These are phyloP conservation scores for Leccinum longicurvipes DNA, from an alignment of 768 basidiomycete species.

Conservation along the genomic window DNA sequence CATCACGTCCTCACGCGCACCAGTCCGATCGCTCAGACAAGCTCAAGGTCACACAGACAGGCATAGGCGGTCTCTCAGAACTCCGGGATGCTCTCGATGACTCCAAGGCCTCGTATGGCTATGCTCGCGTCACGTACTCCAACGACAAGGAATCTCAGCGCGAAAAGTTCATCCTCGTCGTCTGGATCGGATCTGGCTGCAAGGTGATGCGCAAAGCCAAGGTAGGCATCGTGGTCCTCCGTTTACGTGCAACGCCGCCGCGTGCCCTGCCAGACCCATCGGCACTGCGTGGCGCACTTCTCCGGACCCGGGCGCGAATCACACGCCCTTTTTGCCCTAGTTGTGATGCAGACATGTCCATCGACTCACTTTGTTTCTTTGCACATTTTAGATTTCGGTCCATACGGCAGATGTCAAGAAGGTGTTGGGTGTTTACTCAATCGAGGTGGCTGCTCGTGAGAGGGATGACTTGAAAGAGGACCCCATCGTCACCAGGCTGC, in stretches of 20 bases:
- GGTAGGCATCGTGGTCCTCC: conserved; percentile 41
- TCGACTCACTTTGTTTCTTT: conserved; percentile 25
- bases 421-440: conserved; percentile 72
- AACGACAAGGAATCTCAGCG: conserved; percentile 84
- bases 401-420: conserved; percentile 86
- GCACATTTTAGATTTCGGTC: conserved; percentile 72
- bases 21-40: conserved; percentile 78
- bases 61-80: conserved; percentile 76
- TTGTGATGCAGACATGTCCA: conserved; percentile 22
- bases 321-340: conserved; percentile 27
- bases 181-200: conserved; percentile 79
- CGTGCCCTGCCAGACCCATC: conserved; percentile 14
- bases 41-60: conserved; percentile 73
- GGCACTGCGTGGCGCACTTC: conserved; percentile 6
- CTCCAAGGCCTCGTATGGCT: conserved; percentile 77
- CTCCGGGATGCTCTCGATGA: conserved; percentile 70
- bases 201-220: conserved; percentile 93
- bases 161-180: conserved; percentile 85
- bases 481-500: conserved; percentile 74
- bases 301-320: conserved; percentile 8
- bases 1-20: conserved; percentile 17
- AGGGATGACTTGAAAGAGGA: conserved; percentile 85
- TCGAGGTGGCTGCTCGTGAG: conserved; percentile 84
- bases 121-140: conserved; percentile 78
- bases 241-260: conserved; percentile 15